Evolutionary conservation across 257 asterid species (phyloP), one percentile per base, ranked within the genome.

Genomic region (Fraxinus americana): DNA sequence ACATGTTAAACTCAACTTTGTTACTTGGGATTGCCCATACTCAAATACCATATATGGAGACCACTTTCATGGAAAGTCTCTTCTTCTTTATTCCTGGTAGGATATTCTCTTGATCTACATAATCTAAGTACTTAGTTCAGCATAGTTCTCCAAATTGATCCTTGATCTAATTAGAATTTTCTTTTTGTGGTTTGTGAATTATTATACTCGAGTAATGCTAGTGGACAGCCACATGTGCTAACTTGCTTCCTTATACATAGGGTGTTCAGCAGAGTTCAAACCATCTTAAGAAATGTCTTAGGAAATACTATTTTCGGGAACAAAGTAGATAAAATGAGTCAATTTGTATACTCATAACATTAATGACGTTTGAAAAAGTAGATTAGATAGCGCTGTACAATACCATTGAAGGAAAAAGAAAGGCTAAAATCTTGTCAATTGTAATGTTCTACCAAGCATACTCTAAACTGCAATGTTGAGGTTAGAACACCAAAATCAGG

Each of bases 11-110:
- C 39, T 36, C 9, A 36, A 36, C 39, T 36, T 5, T 36, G 39
- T 36, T 36, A 36, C 39, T 5, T 6, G 39, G 39, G 39, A 36
- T 36, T 0, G 39, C 39, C 39, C 39, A 36, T 5, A 5, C 41
- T 36, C 41, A 36, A 36, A 36, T 36, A 36, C 41, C 10, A 36
- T 36, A 36, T 36, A 61, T 91, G 67, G 93, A 98, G 99, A 81
- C 92, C 81, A 97, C 98, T 74, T 91, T 95, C 90, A 81, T 93
- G 86, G 93, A 92, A 77, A 97, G 97, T 29, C 94, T 95, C 45
- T 95, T 95, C 91, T 91, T 90, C 88, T 79, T 21, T 79, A 88
- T 95, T 65, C 99, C 99, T 1, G 96, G 97, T 91, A 83, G 29
- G 85, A 73, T 70, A 36, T 73, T 67, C 57, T 34, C 71, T 75